Percentiles rank a stretch among this genome's conserved stretches.
phyloP scores from a whole-genome alignment of 2,329 filamentous ascomycete species.

The Ilyonectria sp. region DNA sequence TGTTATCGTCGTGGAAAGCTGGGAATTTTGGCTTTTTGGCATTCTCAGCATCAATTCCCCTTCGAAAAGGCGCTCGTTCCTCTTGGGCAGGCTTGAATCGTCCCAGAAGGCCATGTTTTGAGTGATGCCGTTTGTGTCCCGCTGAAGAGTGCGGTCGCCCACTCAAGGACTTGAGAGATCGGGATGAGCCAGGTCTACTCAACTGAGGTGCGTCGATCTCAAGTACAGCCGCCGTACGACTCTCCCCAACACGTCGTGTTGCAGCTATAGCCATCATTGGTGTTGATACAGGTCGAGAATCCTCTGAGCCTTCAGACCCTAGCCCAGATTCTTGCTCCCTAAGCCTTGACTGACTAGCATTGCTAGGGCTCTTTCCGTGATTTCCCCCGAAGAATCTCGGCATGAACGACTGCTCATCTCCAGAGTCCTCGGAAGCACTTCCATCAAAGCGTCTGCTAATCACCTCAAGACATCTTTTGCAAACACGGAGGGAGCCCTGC shows the following conservation, averaged over 20 bases:
- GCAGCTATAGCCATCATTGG: constrained; percentile 81
- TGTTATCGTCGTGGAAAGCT: constrained; percentile 98
- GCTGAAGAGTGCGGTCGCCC: constrained; percentile 81
- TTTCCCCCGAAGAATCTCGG: constrained; percentile 74
- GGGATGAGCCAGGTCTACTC: constrained; percentile 92
- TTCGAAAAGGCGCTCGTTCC: constrained; percentile 90
- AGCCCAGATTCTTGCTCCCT: constrained; percentile 59
- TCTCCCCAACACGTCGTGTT: constrained; percentile 77
- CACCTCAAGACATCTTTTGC: constrained; percentile 91
- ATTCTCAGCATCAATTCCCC: constrained; percentile 76
- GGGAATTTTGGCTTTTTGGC: constrained; percentile 78
- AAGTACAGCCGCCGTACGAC: constrained; percentile 87
- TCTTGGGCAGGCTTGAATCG: constrained; percentile 81
- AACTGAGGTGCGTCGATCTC: constrained; percentile 91
- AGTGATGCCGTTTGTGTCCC: constrained; percentile 87
- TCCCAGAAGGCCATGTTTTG: constrained; percentile 86
- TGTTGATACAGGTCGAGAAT: constrained; percentile 71
- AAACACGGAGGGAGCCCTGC: constrained; percentile 86
- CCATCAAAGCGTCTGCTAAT: constrained; percentile 93
- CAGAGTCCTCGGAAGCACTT: constrained; percentile 89
- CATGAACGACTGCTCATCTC: constrained; percentile 80
- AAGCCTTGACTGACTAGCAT: constrained; percentile 50
- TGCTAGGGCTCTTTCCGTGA: constrained; percentile 60
- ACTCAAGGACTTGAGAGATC: constrained; percentile 85
- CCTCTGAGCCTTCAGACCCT: constrained; percentile 60